Percentiles rank a stretch among this genome's conserved stretches.
phyloP scores from a whole-genome alignment of 148 eudicot genomes.

The Beta vulgaris region DNA sequence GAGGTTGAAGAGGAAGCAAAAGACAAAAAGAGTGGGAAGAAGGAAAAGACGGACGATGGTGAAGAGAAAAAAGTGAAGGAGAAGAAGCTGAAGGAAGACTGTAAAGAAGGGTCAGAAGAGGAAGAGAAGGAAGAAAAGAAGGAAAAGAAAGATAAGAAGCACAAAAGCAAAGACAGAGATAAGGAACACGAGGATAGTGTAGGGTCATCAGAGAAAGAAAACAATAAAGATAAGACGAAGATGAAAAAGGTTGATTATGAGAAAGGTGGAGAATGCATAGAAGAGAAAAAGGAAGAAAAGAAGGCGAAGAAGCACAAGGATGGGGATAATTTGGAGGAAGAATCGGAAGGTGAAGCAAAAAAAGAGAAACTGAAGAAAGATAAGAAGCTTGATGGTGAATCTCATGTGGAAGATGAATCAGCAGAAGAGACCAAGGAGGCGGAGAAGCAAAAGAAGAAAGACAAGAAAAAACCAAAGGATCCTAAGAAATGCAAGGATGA shows the following conservation, averaged over 20 bases:
- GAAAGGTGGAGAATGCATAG: conserved; percentile 7
- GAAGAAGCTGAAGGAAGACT: not conserved
- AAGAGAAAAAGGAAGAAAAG: conserved; percentile 14
- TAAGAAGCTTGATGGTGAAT: not conserved
- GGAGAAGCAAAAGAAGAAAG: conserved; percentile 12
- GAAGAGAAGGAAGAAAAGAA: conserved; percentile 14
- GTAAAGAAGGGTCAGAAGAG: conserved; percentile 5
- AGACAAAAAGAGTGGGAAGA: conserved; percentile 18
- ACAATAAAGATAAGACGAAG: conserved; percentile 24
- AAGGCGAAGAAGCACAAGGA: conserved; percentile 13
- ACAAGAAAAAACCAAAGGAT: conserved; percentile 26
- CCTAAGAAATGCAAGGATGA: conserved; percentile 20
- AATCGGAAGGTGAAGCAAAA: not conserved
- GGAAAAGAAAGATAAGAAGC: conserved; percentile 26
- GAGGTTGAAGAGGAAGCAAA: conserved; percentile 3
- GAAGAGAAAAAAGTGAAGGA: conserved; percentile 25
- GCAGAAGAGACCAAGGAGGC: not conserved
- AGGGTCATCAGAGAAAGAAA: not conserved
- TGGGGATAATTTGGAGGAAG: conserved; percentile 6
- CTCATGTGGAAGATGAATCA: conserved; percentile 15
- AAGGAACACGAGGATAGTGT: conserved; percentile 14
- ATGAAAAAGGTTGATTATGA: conserved; percentile 25
- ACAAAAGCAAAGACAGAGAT: conserved; percentile 3
- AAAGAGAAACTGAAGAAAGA: conserved; percentile 14
- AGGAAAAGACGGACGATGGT: conserved; percentile 5